Evolutionary conservation across 1,284 basidiomycete genomes (phyloP), one percentile per base, ranked within the genome.

Genomic region (Thelephora terrestris): DNA sequence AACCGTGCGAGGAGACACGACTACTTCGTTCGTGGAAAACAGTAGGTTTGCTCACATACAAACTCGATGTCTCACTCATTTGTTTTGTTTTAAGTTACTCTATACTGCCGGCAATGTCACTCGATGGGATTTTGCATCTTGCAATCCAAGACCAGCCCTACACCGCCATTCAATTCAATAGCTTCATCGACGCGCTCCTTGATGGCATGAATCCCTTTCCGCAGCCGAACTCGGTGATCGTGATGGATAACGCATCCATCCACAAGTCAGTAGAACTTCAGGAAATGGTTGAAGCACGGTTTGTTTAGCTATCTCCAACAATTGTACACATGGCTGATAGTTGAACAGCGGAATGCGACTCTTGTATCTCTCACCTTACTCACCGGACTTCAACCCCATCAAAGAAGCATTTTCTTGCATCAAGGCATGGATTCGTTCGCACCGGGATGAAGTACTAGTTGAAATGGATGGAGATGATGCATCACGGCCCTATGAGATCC

Each of bases 171-270:
- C 34, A 47, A 2, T 68, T 68, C 48, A 12, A 37, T 9, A 25
- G 51, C 0, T 71, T 64, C 43, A 56, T 71, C 12, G 47, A 59
- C 0, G 43, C 34, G 0, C 46, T 69, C 0, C 55, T 71, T 0
- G 51, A 59, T 6, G 29, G 53, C 0, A 71, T 70, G 68, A 53
- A 66, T 6, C 64, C 64, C 4, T 70, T 53, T 46, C 67, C 66
- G 2, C 40, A 25, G 5, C 48, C 49, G 9, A 64, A 67, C 34
- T 67, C 63, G 7, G 66, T 68, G 1, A 29, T 69, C 21, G 55
- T 67, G 9, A 62, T 67, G 59, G 66, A 68, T 51, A 67, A 68
- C 51, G 58, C 60, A 21, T 43, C 53, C 7, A 64, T 65, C 34
- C 66, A 68, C 49, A 55, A 65, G 24, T 36, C 50, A 25, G 47